Base-by-base conservation (phyloP, 1,284 basidiomycete genomes). In the Cryptococcus amylolentus region DNA sequence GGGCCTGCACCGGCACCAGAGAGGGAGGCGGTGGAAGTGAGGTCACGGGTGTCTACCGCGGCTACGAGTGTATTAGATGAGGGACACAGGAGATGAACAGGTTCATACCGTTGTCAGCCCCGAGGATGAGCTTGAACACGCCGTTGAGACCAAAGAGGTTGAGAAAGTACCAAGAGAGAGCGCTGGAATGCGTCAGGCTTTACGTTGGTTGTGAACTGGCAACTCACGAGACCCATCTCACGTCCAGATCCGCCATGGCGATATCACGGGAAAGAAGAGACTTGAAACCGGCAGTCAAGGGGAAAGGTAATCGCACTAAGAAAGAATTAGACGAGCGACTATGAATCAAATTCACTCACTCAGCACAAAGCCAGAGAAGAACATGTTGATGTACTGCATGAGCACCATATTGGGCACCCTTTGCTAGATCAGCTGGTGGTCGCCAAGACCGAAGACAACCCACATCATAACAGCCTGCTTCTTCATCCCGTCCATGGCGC, bases 321-420 rank as follows among this genome's bases (percentile, higher is more conserved):
- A 14, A 4, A 39, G 41, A 12, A 40, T 50, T 6, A 27, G 31
- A 47, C 4, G 28, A 20, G 27, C 18, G 9, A 39, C 13, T 1
- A 39, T 46, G 18, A 35, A 50, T 45, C 16, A 5, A 20, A 13
- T 3, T n/a, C 48, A 86, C 91, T 77, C 75, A 97, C 95, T 96
- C 58, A 97, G 83, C 52, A 98, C 89, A 74, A 98, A 98, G 37
- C 95, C 95, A 64, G 91, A 89, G 80, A 98, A 98, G 85, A 98
- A 98, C 77, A 95, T 94, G 78, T 95, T 97, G 81, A 99, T 96
- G 91, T 96, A 98, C 61, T 94, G 95, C 96, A 98, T 98, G 68
- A 98, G 94, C 62, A 98, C 83, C 87, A 98, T 98, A 77, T 97
- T 91, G 9, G 90, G 91, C 8, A 95, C 88, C 90, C 72, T 75